Conservation (phyloP, 2,329 filamentous ascomycete species). For the Diplodia intermedia region DNA sequence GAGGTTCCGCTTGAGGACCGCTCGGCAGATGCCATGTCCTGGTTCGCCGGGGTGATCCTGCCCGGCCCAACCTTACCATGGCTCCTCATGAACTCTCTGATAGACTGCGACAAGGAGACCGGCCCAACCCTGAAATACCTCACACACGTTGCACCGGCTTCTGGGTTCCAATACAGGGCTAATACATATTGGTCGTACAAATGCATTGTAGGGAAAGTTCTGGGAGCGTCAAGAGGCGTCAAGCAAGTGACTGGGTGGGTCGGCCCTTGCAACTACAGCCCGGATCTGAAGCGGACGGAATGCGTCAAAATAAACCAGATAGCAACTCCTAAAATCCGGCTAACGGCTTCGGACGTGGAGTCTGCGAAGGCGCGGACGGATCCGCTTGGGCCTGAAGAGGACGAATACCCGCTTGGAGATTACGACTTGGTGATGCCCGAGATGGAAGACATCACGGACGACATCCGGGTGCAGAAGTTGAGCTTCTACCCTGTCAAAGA, state of each 20-base stretch:
- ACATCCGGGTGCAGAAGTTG: conserved; percentile 73
- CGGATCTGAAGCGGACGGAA: conserved; percentile 71
- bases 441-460: conserved; percentile 65
- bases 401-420: conserved; percentile 69
- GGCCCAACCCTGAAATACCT: conserved; percentile 71
- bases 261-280: conserved; percentile 72
- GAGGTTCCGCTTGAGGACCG: conserved; percentile 60
- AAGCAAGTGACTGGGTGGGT: conserved; percentile 76
- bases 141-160: conserved; percentile 71
- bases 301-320: conserved; percentile 72
- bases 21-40: conserved; percentile 77
- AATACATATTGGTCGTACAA: conserved; percentile 79
- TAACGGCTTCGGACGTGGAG: conserved; percentile 66
- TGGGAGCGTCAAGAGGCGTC: conserved; percentile 71
- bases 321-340: conserved; percentile 60
- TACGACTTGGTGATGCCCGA: conserved; percentile 69
- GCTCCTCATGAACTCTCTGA: conserved; percentile 78
- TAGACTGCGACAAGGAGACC: conserved; percentile 75
- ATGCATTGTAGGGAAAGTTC: conserved; percentile 76
- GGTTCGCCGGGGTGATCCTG: conserved; percentile 75
- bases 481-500: conserved; percentile 60
- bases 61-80: conserved; percentile 75
- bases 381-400: conserved; percentile 69
- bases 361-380: conserved; percentile 73
- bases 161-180: conserved; percentile 78